Conservation (phyloP, 768 basidiomycete species). For the Phlebiopsis gigantea region DNA sequence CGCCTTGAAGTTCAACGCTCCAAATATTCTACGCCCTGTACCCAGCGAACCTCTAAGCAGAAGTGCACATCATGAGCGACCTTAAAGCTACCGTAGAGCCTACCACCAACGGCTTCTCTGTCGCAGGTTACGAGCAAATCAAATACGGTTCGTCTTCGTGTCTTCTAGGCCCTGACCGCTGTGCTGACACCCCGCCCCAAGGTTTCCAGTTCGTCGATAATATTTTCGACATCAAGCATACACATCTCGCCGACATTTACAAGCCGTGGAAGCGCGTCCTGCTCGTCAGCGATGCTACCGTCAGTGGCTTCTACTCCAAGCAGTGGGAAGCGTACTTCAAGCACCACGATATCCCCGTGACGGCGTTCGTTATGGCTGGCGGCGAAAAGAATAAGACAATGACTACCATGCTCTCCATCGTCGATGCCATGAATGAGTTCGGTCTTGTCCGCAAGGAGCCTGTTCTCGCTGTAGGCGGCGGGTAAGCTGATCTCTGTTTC, state of each 20-base stretch:
- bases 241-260: conserved; percentile 13
- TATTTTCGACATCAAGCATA: conserved; percentile 12
- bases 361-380: conserved; percentile 16
- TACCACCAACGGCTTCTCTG: conserved; percentile 11
- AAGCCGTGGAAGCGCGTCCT: conserved; percentile 14
- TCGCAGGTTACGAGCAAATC: conserved; percentile 12
- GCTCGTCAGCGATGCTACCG: conserved; percentile 14
- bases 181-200: neutral
- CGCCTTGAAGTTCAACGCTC: neutral
- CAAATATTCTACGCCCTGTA: neutral
- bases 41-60: neutral
- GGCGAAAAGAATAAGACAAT: conserved; percentile 19
- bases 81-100: conserved; percentile 12
- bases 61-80: conserved; percentile 10
- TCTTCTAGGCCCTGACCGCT: neutral
- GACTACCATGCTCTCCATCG: conserved; percentile 16
- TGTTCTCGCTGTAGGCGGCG: conserved; percentile 15
- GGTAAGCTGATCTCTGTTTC: neutral
- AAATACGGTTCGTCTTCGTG: conserved; percentile 9
- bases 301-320: conserved; percentile 10
- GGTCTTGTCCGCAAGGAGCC: conserved; percentile 18
- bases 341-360: conserved; percentile 13
- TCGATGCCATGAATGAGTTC: conserved; percentile 16
- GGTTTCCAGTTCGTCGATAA: conserved; percentile 17
- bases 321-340: conserved; percentile 16